Evolutionary conservation across 2,329 filamentous ascomycete genomes (phyloP), one percentile per base, ranked within the genome.

Genomic region (Venturia aucupariae): DNA sequence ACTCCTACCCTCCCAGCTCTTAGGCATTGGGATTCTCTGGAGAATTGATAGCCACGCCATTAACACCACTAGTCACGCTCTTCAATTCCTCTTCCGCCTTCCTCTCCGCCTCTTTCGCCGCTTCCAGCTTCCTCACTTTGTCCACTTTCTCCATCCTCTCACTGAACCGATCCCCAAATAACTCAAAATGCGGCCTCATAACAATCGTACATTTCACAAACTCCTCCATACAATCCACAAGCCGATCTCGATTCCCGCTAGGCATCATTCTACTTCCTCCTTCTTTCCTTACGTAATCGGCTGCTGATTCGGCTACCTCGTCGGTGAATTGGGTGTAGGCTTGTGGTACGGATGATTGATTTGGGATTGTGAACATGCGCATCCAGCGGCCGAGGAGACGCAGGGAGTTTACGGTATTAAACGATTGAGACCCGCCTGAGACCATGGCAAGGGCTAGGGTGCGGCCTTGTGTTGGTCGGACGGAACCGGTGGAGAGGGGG

Each of bases 141-240:
- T n/a, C 35, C 35, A 22, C 27, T 57, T 70, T 73, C 70, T 82
- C 79, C 68, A 75, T 74, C 27, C 85, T 75, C 72, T 89, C 86
- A 70, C 86, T 88, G 66, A 77, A 87, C 10, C 86, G 77, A 74
- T 88, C 85, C 0, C 77, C 80, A 70, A 88, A 87, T 2, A 87
- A 72, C 32, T 79, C 79, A 67, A 86, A 80, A 68, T 86, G 82
- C 30, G 81, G 81, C 63, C 84, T 75, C 84, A 88, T 87, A 1
- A 88, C 67, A 35, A 88, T 79, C 0, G 84, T 88, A 69, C 86
- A 87, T 71, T 88, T 88, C 4, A 89, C 85, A 72, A 89, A 82
- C 72, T 89, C 86, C 74, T 89, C 86, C 81, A 87, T 87, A 67
- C 84, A 86, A 74, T 88, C 85, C 1, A 87, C 84, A 17, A 87